These are phyloP conservation scores for Lichtheimia hyalospora DNA, from an alignment of 371 early-diverging fungal genomes.

Conservation along the genomic window DNA sequence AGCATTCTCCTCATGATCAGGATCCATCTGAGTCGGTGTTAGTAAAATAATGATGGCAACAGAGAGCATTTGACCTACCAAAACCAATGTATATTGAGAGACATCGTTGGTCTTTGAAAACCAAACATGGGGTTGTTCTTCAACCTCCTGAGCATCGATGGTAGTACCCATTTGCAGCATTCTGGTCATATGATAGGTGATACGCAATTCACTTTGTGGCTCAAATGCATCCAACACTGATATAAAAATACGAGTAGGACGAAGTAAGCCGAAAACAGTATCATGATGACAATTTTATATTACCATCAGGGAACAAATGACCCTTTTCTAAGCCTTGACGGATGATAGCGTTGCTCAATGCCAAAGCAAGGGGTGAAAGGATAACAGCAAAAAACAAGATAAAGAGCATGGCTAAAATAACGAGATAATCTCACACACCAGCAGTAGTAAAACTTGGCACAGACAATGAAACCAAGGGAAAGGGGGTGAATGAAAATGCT, in stretches of 20 bases:
- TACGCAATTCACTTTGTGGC: slow-evolving; percentile 16
- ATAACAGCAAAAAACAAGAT: background rate
- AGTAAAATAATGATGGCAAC: background rate
- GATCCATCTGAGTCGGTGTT: slow-evolving; percentile 30
- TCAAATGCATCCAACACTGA: slow-evolving; percentile 17
- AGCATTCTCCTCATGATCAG: slow-evolving; percentile 37
- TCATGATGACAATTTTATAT: background rate
- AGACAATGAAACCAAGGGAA: background rate
- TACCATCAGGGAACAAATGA: slow-evolving; percentile 19
- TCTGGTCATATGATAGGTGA: slow-evolving; percentile 17
- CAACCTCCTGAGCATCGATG: slow-evolving; percentile 10
- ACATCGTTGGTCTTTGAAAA: slow-evolving; percentile 12
- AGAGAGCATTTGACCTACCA: slow-evolving; percentile 16
- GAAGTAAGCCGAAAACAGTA: background rate
- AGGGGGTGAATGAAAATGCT: background rate
- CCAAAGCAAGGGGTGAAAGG: slow-evolving; percentile 2
- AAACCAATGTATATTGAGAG: slow-evolving; percentile 15
- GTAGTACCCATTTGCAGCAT: slow-evolving; percentile 10
- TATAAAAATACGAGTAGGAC: background rate
- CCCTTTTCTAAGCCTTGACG: slow-evolving; percentile 9
- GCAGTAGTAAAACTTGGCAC: background rate
- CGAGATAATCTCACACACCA: background rate
- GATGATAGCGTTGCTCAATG: background rate
- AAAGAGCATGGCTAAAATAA: background rate
- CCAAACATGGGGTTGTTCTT: slow-evolving; percentile 19